Percentiles rank a stretch among this genome's conserved stretches.
Evolutionary conservation across 306 rosid species (phyloP).

Genomic region (Vachellia collinsii): DNA sequence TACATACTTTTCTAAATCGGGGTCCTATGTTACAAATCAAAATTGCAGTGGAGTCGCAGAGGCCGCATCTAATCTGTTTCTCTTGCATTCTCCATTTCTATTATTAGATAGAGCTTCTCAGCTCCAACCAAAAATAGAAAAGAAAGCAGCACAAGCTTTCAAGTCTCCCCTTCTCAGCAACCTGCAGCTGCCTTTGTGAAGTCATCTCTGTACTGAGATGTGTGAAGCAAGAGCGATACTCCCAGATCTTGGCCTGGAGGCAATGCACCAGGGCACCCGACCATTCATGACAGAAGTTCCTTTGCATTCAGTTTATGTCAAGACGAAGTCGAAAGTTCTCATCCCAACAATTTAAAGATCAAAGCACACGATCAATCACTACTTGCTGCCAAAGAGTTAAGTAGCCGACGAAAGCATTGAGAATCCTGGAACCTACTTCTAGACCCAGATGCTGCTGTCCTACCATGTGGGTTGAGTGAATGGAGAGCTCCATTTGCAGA

Average conservation of each 20-base stretch:
- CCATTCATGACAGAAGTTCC: constrained; percentile 9
- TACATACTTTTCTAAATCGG: constrained; percentile 47
- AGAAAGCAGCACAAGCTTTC: constrained; percentile 58
- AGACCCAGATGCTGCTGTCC: constrained; percentile 38
- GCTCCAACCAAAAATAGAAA: constrained; percentile 53
- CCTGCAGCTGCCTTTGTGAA: constrained; percentile 50
- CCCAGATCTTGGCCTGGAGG: constrained; percentile 34
- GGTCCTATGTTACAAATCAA: constrained; percentile 88
- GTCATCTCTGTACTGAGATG: constrained; percentile 43
- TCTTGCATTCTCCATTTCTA: constrained; percentile 59
- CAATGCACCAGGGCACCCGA: constrained; percentile 35
- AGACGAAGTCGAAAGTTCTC: constrained; percentile 30
- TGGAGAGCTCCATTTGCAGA: constrained; percentile 42
- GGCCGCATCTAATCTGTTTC: constrained; percentile 73
- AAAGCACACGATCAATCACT: constrained; percentile 21
- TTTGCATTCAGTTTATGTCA: constrained; percentile 16
- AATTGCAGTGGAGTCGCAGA: constrained; percentile 80
- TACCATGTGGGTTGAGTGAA: constrained; percentile 23
- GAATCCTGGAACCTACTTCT: neutral
- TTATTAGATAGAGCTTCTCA: constrained; percentile 62
- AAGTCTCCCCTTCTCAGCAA: constrained; percentile 44
- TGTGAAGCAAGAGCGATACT: constrained; percentile 35
- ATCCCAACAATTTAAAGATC: constrained; percentile 24
- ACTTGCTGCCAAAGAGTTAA: neutral
- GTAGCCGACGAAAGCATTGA: neutral